These are phyloP conservation scores for Trapa incisa DNA, from an alignment of 345 rosid genomes.

Conservation along the genomic window DNA sequence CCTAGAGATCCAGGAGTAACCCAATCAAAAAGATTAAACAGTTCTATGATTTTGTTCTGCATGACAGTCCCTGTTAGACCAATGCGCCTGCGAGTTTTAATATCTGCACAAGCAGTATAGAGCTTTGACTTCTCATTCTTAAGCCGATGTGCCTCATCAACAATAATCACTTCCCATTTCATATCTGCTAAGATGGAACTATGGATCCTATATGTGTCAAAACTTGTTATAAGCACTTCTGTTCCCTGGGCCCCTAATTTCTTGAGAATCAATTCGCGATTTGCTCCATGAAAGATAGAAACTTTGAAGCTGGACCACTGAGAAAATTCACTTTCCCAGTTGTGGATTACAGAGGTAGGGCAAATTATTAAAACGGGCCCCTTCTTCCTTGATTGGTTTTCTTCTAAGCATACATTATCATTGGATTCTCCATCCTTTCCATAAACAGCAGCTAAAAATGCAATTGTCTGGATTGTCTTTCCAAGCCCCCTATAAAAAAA, in stretches of 20 bases:
- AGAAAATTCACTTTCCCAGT: constrained; percentile 89
- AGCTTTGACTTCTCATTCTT: constrained; percentile 91
- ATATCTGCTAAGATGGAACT: constrained; percentile 52
- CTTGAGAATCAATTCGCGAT: constrained; percentile 61
- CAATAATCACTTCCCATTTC: constrained; percentile 74
- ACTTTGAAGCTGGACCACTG: constrained; percentile 69
- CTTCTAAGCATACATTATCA: constrained; percentile 17
- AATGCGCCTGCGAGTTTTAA: constrained; percentile 48
- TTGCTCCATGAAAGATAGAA: constrained; percentile 68
- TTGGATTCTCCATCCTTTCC: constrained; percentile 52
- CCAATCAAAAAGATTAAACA: constrained; percentile 85
- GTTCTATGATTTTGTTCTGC: constrained; percentile 90
- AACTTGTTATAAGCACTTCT: constrained; percentile 75
- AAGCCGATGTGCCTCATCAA: constrained; percentile 88
- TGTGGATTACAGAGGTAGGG: constrained; percentile 78
- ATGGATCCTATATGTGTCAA: constrained; percentile 71
- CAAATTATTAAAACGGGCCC: constrained; percentile 66
- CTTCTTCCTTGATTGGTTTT: constrained; percentile 17
- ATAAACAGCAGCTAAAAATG: constrained; percentile 79
- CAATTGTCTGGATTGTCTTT: constrained; percentile 90
- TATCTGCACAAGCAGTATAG: constrained; percentile 52
- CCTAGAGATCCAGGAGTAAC: constrained; percentile 82
- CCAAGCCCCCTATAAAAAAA: constrained; percentile 64
- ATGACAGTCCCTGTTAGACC: constrained; percentile 89
- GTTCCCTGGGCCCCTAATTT: constrained; percentile 51